These are phyloP conservation scores for Deakozyma indianensis DNA, from an alignment of 805 yeast species.

Conservation along the genomic window DNA sequence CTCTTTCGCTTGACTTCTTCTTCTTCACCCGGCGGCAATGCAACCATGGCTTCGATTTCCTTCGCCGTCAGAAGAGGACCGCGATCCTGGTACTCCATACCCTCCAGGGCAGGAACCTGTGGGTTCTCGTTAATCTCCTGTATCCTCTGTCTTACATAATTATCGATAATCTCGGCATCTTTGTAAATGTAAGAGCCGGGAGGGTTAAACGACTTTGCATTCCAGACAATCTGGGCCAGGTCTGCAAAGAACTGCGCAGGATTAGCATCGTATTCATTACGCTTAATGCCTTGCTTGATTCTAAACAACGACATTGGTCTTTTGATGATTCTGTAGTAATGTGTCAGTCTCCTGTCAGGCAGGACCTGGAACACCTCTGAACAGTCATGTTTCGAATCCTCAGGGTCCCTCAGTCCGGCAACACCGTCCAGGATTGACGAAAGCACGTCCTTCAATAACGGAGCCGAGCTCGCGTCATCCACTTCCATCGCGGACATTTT, in stretches of 20 bases:
- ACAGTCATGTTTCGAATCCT: conserved; percentile 27
- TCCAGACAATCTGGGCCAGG: conserved; percentile 76
- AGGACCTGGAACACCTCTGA: conserved; percentile 51
- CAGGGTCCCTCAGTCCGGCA: conserved; percentile 16
- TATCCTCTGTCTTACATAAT: conserved; percentile 32
- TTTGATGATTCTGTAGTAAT: conserved; percentile 65
- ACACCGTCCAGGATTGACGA: conserved; percentile 19
- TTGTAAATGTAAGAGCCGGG: conserved; percentile 51
- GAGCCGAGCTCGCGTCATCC: conserved; percentile 3
- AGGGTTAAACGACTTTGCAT: conserved; percentile 73
- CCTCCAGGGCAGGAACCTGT: conserved; percentile 19
- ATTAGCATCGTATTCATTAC: conserved; percentile 39
- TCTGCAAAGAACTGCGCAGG: conserved; percentile 57
- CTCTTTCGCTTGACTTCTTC: conserved; percentile 29
- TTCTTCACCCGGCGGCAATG: conserved; percentile 5
- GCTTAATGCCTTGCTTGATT: conserved; percentile 41
- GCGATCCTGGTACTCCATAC: conserved; percentile 42
- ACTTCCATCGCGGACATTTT: background rate
- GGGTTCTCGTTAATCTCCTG: conserved; percentile 34
- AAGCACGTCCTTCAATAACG: conserved; percentile 4
- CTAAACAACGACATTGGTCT: conserved; percentile 74
- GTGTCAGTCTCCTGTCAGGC: conserved; percentile 59
- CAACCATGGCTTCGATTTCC: conserved; percentile 8
- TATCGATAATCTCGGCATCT: conserved; percentile 50
- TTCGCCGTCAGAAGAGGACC: conserved; percentile 52